Base-by-base conservation (phyloP, 768 basidiomycete genomes). In the Leccinellum luteum region DNA sequence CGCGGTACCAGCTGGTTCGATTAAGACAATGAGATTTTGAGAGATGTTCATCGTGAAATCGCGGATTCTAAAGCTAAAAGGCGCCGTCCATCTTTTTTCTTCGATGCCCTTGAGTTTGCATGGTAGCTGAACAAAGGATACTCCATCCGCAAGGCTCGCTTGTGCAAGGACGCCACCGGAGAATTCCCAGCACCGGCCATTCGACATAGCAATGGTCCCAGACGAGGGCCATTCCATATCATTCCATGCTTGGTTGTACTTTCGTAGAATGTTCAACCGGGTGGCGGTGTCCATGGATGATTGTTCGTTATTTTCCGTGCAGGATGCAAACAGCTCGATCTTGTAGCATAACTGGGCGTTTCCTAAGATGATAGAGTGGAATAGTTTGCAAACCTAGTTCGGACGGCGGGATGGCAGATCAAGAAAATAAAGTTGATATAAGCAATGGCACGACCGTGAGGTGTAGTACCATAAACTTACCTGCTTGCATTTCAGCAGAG, bases 41-140 rank as follows among this genome's bases (percentile, higher is more conserved):
- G 73, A 74, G 23, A 58, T 64, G 59, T 77, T 75, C 8, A 75
- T 57, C 10, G 72, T 66, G 38, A 78, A 77, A 52, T 78, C 75
- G n/a, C 64, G 64, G 44, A 74, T 54, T n/a, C 27, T 43, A 32
- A 74, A 63, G 6, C 69, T 68, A 30, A 72, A 57, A 7, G 60
- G 58, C 15, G 63, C 25, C 27, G 65, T 48, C 75, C 76, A 76
- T 27, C 62, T 51, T 34, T 54, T 60, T 32, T 64, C 60, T 14
- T 59, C 52, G 12, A 77, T 63, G 43, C 63, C 61, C 31, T 73
- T 70, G 43, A 63, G 44, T n/a, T 62, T 55, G 60, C 67, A 75
- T 6, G 76, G 71, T 10, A 76, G 53, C 35, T 69, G 71, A 17
- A 60, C 59, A 44, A 72, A 61, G 14, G 48, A 57, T 21, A 74